These are phyloP conservation scores for Cicer yamashitae DNA, from an alignment of 306 rosid species.

Conservation along the genomic window DNA sequence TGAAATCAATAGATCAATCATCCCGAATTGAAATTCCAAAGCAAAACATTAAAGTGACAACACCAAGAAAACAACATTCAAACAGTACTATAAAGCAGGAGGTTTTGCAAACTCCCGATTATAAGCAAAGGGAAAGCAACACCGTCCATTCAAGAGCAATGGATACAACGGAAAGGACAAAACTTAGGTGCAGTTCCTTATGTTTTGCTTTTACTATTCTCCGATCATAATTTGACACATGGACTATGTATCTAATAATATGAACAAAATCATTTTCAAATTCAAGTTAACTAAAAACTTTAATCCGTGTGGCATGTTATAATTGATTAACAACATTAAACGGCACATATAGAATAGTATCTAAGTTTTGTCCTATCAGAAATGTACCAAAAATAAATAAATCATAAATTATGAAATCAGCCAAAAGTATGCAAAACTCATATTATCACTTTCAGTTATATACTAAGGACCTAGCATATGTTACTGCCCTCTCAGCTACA, in stretches of 20 bases:
- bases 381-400: not conserved
- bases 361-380: not conserved
- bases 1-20: conserved; percentile 12
- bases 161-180: not conserved
- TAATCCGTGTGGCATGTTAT: not conserved
- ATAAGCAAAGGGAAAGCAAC: conserved; percentile 23
- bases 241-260: not conserved
- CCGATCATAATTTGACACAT: not conserved
- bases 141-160: conserved; percentile 13
- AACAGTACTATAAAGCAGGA: conserved; percentile 11
- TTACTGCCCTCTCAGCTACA: not conserved
- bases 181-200: not conserved
- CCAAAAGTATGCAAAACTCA: not conserved
- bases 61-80: conserved; percentile 18
- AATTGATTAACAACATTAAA: not conserved
- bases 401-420: not conserved
- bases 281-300: not conserved
- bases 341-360: too few relatives aligned
- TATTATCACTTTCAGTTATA: not conserved
- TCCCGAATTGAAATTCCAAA: conserved; percentile 3
- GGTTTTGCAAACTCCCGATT: conserved; percentile 9
- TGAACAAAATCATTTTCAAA: not conserved
- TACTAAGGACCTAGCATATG: not conserved
- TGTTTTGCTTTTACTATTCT: not conserved
- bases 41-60: conserved; percentile 5